Evolutionary conservation across 345 rosid species (phyloP), one percentile per base, ranked within the genome.

Genomic region (Gossypioides kirkii): DNA sequence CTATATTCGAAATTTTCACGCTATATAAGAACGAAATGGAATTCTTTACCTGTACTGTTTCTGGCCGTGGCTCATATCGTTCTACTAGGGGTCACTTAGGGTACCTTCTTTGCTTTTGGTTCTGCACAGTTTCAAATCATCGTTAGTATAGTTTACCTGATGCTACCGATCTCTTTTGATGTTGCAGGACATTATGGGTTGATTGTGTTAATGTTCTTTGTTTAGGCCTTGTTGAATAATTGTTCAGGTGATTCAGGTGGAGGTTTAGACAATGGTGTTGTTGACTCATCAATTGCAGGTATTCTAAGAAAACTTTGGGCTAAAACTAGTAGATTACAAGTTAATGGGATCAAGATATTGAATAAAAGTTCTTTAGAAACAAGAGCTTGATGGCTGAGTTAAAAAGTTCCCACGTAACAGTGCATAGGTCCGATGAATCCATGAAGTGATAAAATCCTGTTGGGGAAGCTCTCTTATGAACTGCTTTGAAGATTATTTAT

Each of bases 201-300:
- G 55, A 53, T 70, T 38, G 17, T 69, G 58, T 74, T 70, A 53
- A 17, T 74, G 62, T 71, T 80, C n/a, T 79, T 74, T 78, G 45
- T 60, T 78, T 70, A 80, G 83, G 86, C 72, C 61, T 72, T 74
- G 61, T 75, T 68, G 84, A 80, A 85, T 91, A 86, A 77, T 91
- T 93, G 95, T 77, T 80, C 63, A 47, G 79, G 80, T 80, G 88
- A 85, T 81, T 82, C 69, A 76, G 69, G 45, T 73, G 68, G 55
- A 47, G 80, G 76, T 81, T 82, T 80, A 76, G 88, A 88, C 73
- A 80, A 93, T 91, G 97, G 91, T 86, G 78, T 86, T 93, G 88
- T 91, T 87, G 78, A 91, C 97, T 80, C 89, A 93, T 83, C 93
- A 88, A 50, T 80, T 91, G 83, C 92, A 88, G 98, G 97, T 88